Evolutionary conservation across 1,284 basidiomycete species (phyloP).

Genomic region (Trichosporon coremiiforme): DNA sequence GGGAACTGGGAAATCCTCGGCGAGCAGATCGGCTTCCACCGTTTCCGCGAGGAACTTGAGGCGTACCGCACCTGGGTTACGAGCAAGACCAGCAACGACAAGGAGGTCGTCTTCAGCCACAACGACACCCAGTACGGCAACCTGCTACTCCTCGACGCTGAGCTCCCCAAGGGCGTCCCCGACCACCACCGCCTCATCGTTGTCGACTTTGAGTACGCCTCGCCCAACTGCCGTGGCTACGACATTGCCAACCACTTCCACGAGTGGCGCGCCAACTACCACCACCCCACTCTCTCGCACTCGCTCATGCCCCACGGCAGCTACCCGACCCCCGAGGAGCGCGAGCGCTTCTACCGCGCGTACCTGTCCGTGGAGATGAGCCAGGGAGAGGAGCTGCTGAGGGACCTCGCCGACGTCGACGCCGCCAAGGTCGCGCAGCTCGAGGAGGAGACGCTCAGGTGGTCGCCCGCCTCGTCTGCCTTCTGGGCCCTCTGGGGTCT

Average conservation of each 20-base stretch:
- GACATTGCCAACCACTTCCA: constrained; percentile 96
- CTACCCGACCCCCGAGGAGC: constrained; percentile 74
- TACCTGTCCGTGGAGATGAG: constrained; percentile 64
- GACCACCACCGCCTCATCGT: constrained; percentile 75
- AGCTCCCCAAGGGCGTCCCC: constrained; percentile 58
- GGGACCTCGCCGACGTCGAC: constrained; percentile 42
- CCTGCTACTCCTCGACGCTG: constrained; percentile 69
- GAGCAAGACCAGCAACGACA: constrained; percentile 41
- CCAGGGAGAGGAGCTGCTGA: constrained; percentile 43
- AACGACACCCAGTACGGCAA: constrained; percentile 96
- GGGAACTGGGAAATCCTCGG: constrained; percentile 51
- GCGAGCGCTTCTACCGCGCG: constrained; percentile 77
- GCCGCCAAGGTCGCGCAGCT: constrained; percentile 57
- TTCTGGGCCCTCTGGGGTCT: constrained; percentile 93
- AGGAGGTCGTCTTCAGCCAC: constrained; percentile 59
- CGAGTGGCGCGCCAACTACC: constrained; percentile 91
- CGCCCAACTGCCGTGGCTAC: constrained; percentile 82
- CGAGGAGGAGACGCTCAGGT: constrained; percentile 74
- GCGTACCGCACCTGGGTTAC: constrained; percentile 50
- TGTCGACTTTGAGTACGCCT: constrained; percentile 93
- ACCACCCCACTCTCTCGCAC: constrained; percentile 66
- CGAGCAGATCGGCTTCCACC: constrained; percentile 48
- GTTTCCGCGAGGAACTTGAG: constrained; percentile 49
- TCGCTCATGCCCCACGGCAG: constrained; percentile 69
- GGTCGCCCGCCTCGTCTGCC: constrained; percentile 83